Base-by-base conservation (phyloP, 768 basidiomycete species). In the Exsudoporus frostii region DNA sequence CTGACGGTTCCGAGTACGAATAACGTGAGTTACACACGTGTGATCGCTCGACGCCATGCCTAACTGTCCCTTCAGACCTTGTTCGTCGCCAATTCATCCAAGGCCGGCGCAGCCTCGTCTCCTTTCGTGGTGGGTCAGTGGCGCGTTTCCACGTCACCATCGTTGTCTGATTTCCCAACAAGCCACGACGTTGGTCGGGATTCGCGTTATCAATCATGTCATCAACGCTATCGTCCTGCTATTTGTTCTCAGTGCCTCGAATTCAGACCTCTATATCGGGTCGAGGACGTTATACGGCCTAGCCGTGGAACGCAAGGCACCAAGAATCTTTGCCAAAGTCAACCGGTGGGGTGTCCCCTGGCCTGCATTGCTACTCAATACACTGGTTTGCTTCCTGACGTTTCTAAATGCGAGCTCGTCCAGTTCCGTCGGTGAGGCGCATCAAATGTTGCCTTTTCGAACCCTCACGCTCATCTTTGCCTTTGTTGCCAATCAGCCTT, bases 231-330 rank as follows among this genome's bases (percentile, higher is more conserved):
- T 74, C 61, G 66, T 77, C 47, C 65, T 79, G 65, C 62, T 72
- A 38, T 86, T 83, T 64, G 82, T 85, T 4, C 54, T 39, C 24
- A 54, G 65, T 50, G 54, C 57, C 48, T 62, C 84, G 19, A 86
- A 85, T 65, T 81, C 80, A 15, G 86, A 87, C 66, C 68, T 86
- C 43, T 85, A 79, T 60, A 79, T 79, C 8, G 71, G 71, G 36
- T 76, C 76, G 36, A 74, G 80, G 50, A 76, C 75, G 9, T 68
- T 80, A 15, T 79, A 79, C 57, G 75, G 73, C 29, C 65, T 79
- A 4, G 76, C 76, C 9, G 64, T 76, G 19, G 78, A 79, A 56
- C 73, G 75, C 30, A 75, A 81, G 61, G 73, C 77, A 11, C 77
- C 79, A 29, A 61, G 61, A 33, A 69, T 78, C 33, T 74, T 78